Conservation (phyloP, 2,329 filamentous ascomycete species). For the Fusarium nematophilum region DNA sequence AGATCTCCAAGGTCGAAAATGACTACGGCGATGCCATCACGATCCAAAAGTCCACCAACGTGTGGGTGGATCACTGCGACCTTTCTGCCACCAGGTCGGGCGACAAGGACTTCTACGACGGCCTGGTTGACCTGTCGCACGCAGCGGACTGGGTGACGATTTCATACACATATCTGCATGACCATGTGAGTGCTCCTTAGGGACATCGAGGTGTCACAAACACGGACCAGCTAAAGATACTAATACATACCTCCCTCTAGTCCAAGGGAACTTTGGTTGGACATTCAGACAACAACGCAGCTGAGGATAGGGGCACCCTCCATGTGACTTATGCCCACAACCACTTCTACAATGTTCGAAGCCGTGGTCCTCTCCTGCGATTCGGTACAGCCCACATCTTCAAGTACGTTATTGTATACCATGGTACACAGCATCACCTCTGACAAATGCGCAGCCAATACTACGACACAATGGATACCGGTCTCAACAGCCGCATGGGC, state of each 20-base stretch:
- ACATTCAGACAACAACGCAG: constrained; percentile 68
- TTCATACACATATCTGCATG: constrained; percentile 56
- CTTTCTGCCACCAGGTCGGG: constrained; percentile 51
- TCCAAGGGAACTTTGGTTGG: constrained; percentile 69
- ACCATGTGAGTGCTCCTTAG: constrained; percentile 45
- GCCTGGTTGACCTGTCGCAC: constrained; percentile 57
- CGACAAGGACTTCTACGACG: constrained; percentile 58
- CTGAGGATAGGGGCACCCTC: constrained; percentile 68
- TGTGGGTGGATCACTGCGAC: constrained; percentile 61
- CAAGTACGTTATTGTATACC: constrained; percentile 20
- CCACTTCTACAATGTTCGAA: constrained; percentile 70
- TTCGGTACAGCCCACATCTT: constrained; percentile 70
- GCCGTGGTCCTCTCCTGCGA: constrained; percentile 67
- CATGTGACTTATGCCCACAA: constrained; percentile 71
- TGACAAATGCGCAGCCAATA: constrained; percentile 13
- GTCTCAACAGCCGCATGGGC: constrained; percentile 39
- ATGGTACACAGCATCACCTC: too few relatives aligned
- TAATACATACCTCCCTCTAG: neutral
- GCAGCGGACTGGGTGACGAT: constrained; percentile 57
- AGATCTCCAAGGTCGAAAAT: constrained; percentile 60
- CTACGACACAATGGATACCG: constrained; percentile 41
- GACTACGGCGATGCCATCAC: constrained; percentile 63
- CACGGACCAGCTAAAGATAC: neutral
- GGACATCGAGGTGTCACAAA: neutral
- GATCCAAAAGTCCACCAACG: constrained; percentile 58